These are phyloP conservation scores for Boletus reticuloceps DNA, from an alignment of 768 basidiomycete species.

Conservation along the genomic window DNA sequence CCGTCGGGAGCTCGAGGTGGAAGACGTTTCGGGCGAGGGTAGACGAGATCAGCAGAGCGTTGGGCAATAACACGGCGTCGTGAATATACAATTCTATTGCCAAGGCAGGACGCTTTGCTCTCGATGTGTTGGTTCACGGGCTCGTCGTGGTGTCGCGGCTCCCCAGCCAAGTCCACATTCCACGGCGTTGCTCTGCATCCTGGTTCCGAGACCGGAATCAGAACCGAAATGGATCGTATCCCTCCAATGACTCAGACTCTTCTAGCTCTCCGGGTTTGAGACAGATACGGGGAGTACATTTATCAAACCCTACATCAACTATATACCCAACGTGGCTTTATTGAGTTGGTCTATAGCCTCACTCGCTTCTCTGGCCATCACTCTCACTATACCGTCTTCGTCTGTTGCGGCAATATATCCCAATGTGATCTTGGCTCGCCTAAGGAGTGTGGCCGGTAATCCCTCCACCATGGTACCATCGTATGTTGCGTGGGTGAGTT, in stretches of 20 bases:
- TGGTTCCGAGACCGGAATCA: conserved; percentile 4
- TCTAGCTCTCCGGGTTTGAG: conserved; percentile 64
- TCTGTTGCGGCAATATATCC: conserved; percentile 72
- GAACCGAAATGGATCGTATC: conserved; percentile 61
- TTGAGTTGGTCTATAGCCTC: conserved; percentile 55
- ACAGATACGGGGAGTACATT: conserved; percentile 86
- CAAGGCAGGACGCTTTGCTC: neutral
- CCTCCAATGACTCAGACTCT: conserved; percentile 82
- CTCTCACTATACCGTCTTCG: conserved; percentile 64
- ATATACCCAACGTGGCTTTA: conserved; percentile 38
- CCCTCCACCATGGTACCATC: conserved; percentile 28
- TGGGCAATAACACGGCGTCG: conserved; percentile 40
- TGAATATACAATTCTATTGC: conserved; percentile 5
- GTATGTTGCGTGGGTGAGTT: conserved; percentile 51
- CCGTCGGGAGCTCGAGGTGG: conserved; percentile 65
- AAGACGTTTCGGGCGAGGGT: conserved; percentile 65
- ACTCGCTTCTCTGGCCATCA: conserved; percentile 71
- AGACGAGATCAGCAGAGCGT: conserved; percentile 68
- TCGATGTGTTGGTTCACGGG: conserved; percentile 19
- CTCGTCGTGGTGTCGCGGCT: conserved; percentile 27
- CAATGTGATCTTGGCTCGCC: conserved; percentile 57
- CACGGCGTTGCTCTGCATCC: conserved; percentile 17
- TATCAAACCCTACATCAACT: neutral
- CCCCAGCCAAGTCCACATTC: conserved; percentile 17
- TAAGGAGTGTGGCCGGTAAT: conserved; percentile 35